Percentiles rank a stretch among this genome's conserved stretches.
These are phyloP conservation scores for Jaltomata sinuosa DNA, from an alignment of 257 asterid genomes.

Conservation along the genomic window DNA sequence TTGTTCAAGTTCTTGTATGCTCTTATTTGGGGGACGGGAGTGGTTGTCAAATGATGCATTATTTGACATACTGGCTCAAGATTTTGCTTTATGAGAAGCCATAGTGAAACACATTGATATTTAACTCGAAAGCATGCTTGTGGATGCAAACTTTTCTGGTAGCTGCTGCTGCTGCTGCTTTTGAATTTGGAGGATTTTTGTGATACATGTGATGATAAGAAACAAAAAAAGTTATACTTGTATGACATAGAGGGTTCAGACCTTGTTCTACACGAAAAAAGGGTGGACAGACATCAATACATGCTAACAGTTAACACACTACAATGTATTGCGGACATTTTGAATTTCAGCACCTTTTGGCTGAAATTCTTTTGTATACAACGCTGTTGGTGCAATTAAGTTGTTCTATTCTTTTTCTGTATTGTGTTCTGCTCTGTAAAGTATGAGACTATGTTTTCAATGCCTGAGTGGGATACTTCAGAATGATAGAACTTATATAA, in stretches of 20 bases:
- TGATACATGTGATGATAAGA: not conserved
- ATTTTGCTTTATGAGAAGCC: not conserved
- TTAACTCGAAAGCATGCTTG: not conserved
- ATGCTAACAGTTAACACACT: not conserved
- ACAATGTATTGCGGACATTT: not conserved
- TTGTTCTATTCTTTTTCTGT: not conserved
- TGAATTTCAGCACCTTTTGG: not conserved
- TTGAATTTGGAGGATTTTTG: not conserved
- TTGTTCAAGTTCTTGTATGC: not conserved
- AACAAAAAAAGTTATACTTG: not conserved
- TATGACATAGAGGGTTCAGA: not conserved
- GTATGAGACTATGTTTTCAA: not conserved
- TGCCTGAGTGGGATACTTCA: not conserved
- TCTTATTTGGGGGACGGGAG: not conserved
- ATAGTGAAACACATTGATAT: not conserved
- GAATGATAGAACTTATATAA: not conserved
- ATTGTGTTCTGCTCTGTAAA: not conserved
- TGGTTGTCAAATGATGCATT: not conserved
- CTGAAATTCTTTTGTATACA: not conserved
- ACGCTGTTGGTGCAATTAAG: not conserved
- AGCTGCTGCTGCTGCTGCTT: not conserved
- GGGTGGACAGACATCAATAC: constrained; percentile 3
- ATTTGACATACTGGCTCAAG: not conserved
- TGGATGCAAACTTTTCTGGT: not conserved
- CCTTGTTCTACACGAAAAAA: constrained; percentile 6